Conservation (phyloP, 495 filamentous ascomycete species). For the Podospora pseudopauciseta region DNA sequence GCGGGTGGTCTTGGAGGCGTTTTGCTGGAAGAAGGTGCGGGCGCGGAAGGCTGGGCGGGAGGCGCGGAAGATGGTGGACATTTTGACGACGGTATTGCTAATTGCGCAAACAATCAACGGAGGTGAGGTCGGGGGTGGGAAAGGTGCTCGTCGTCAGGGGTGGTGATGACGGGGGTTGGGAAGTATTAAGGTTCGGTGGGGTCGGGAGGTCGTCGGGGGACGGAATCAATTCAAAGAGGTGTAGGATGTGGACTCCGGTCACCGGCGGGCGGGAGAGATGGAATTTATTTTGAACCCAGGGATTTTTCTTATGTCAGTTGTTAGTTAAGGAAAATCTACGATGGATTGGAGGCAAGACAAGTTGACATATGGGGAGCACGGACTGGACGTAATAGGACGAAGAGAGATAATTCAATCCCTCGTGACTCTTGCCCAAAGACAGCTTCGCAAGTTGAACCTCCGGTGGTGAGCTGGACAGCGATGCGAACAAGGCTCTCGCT, state of each 20-base stretch:
- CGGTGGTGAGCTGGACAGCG: slow-evolving; percentile 5
- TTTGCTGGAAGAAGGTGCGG: slow-evolving; percentile 49
- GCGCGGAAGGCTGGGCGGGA: slow-evolving; percentile 46
- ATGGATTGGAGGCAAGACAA: background rate
- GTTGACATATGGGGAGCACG: background rate
- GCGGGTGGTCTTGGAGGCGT: slow-evolving; percentile 50
- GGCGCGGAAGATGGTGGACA: slow-evolving; percentile 48
- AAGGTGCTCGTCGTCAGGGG: background rate
- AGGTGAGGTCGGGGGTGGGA: slow-evolving; percentile 10
- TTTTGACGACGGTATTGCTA: slow-evolving; percentile 12
- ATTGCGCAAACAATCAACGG: slow-evolving; percentile 4
- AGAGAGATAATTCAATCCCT: background rate
- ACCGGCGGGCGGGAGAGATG: background rate
- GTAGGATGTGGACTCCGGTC: slow-evolving; percentile 1
- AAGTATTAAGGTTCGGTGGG: background rate
- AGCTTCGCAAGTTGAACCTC: background rate
- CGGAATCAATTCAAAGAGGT: background rate
- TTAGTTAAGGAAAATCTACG: background rate
- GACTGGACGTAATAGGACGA: background rate
- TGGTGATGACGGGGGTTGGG: slow-evolving; percentile 5
- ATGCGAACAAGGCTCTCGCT: slow-evolving; percentile 4
- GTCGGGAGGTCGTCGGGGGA: background rate
- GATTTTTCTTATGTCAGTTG: background rate
- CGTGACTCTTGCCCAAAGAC: background rate
- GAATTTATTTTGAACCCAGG: background rate